These are phyloP conservation scores for Phytopythium delawarense DNA, from an alignment of 352 stramenopile genomes.

Conservation along the genomic window DNA sequence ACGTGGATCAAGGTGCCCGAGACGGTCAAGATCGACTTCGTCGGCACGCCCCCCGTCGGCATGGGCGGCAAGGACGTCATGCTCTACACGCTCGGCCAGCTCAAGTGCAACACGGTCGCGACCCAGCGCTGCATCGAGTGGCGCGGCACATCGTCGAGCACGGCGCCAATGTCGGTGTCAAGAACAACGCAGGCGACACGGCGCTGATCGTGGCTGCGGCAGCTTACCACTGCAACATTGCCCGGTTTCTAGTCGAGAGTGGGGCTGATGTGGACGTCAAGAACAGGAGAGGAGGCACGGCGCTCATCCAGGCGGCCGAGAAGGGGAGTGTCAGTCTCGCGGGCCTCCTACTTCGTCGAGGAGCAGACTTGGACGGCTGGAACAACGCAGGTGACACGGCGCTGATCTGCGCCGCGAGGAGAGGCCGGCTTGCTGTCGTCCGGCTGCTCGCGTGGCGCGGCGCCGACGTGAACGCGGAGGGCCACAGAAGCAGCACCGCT, in stretches of 20 bases:
- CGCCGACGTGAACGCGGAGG: too few relatives aligned
- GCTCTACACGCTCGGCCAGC: conserved; percentile 76
- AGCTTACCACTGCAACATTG: too few relatives aligned
- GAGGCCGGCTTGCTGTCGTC: too few relatives aligned
- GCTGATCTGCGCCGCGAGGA: too few relatives aligned
- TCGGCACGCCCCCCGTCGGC: conserved; percentile 54
- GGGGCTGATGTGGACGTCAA: background rate
- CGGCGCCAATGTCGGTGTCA: background rate
- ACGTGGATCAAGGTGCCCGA: conserved; percentile 88
- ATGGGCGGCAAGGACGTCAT: conserved; percentile 88
- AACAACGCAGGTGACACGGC: too few relatives aligned
- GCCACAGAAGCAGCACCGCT: too few relatives aligned
- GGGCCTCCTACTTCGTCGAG: too few relatives aligned
- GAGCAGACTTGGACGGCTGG: too few relatives aligned
- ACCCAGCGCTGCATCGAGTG: conserved; percentile 66
- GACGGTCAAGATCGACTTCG: conserved; percentile 84
- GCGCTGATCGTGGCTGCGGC: background rate
- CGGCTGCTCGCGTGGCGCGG: too few relatives aligned
- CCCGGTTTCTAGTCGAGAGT: background rate
- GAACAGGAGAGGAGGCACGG: background rate
- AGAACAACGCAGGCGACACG: background rate
- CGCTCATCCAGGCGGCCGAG: background rate
- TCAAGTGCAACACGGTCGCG: conserved; percentile 86
- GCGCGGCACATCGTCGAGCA: background rate
- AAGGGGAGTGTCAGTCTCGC: too few relatives aligned